These are phyloP conservation scores for Petunia hybrid DNA, from an alignment of 305 asterid species.

Conservation along the genomic window DNA sequence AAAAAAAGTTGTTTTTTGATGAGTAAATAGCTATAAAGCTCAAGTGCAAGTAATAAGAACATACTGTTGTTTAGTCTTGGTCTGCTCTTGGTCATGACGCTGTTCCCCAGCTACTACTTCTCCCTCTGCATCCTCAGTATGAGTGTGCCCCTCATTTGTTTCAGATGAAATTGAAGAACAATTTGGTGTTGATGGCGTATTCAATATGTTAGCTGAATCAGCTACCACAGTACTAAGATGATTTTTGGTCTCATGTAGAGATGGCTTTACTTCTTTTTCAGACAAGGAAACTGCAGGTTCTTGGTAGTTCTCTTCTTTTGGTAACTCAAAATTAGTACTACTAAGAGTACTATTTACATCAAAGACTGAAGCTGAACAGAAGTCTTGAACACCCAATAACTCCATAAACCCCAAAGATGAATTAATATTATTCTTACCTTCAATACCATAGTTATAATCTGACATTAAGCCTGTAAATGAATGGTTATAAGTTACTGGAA, in stretches of 20 bases:
- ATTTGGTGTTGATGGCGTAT: conserved; percentile 68
- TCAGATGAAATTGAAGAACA: conserved; percentile 70
- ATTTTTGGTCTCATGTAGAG: neutral
- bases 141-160: conserved; percentile 45
- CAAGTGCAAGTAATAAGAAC: neutral
- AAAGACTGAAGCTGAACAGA: conserved; percentile 39
- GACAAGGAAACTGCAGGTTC: conserved; percentile 5
- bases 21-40: too few species aligned
- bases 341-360: conserved; percentile 21
- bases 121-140: conserved; percentile 31
- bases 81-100: conserved; percentile 17
- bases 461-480: conserved; percentile 35
- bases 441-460: conserved; percentile 31
- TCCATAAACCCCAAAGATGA: conserved; percentile 70
- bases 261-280: neutral
- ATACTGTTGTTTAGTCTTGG: conserved; percentile 52
- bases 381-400: conserved; percentile 56
- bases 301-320: conserved; percentile 14
- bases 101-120: neutral
- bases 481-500: conserved; percentile 18
- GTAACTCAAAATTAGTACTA: neutral
- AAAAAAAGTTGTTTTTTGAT: neutral
- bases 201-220: conserved; percentile 40
- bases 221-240: neutral
- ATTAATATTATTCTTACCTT: conserved; percentile 31